phyloP scores from a whole-genome alignment of 345 rosid genomes.

The Firmiana major region DNA sequence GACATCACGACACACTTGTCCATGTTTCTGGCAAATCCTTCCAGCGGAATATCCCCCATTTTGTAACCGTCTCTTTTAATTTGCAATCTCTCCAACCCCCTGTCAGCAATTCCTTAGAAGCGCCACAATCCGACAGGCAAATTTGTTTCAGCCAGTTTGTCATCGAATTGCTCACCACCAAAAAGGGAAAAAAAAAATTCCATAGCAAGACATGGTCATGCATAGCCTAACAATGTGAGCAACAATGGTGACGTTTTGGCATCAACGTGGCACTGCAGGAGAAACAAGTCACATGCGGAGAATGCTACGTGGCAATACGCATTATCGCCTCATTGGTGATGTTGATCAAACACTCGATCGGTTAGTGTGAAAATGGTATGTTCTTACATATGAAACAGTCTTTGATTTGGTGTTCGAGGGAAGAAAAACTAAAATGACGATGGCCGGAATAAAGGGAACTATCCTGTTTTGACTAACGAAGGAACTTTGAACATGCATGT shows the following conservation, averaged over 20 bases:
- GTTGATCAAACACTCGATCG: not conserved
- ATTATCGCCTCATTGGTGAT: not conserved
- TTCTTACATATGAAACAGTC: conserved; percentile 2
- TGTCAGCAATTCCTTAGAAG: conserved; percentile 13
- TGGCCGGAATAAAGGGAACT: conserved; percentile 15
- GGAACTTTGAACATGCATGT: conserved; percentile 19
- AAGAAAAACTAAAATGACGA: not conserved
- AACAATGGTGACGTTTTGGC: conserved; percentile 17
- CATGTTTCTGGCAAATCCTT: conserved; percentile 21
- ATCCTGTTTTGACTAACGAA: not conserved
- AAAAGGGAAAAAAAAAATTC: not conserved
- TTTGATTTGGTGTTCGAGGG: not conserved
- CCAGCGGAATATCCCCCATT: conserved; percentile 34
- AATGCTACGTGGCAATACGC: conserved; percentile 10
- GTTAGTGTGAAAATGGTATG: not conserved
- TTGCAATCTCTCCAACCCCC: conserved; percentile 10
- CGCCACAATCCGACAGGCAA: conserved; percentile 17
- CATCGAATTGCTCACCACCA: not conserved
- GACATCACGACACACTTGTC: conserved; percentile 28
- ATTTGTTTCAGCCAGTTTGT: conserved; percentile 17
- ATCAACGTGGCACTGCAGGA: conserved; percentile 13
- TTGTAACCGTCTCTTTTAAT: conserved; percentile 28
- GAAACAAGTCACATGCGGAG: conserved; percentile 11
- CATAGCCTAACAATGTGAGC: not conserved
- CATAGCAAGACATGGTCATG: not conserved